Evolutionary conservation across 768 basidiomycete species (phyloP).

Genomic region (Tylopilus subfusipes): DNA sequence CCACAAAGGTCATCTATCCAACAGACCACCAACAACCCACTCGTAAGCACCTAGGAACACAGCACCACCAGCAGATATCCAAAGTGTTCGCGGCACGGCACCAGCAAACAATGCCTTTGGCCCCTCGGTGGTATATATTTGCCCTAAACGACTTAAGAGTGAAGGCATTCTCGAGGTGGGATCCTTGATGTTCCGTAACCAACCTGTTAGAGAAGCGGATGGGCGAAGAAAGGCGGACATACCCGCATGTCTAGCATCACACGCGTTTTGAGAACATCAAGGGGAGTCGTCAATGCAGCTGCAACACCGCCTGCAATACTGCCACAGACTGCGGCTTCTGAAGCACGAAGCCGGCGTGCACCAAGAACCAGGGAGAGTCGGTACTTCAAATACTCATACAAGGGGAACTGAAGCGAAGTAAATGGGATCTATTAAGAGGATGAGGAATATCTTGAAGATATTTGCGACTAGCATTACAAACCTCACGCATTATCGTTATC

Average conservation of each 20-base stretch:
- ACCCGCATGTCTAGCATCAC: conserved; percentile 94
- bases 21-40: conserved; percentile 58
- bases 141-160: conserved; percentile 49
- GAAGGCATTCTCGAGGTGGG: conserved; percentile 51
- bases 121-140: conserved; percentile 75
- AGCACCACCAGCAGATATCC: conserved; percentile 96
- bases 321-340: conserved; percentile 85
- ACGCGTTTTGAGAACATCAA: conserved; percentile 95
- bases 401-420: conserved; percentile 91
- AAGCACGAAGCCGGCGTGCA: conserved; percentile 57
- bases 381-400: conserved; percentile 86
- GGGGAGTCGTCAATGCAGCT: conserved; percentile 86
- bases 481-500: conserved; percentile 71
- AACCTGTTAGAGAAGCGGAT: neutral
- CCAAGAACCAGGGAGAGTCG: conserved; percentile 53
- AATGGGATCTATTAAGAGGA: conserved; percentile 75
- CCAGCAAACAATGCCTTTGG: conserved; percentile 76
- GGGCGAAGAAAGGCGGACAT: conserved; percentile 19
- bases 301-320: conserved; percentile 88
- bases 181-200: conserved; percentile 37
- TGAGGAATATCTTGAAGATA: conserved; percentile 1
- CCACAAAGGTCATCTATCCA: conserved; percentile 15
- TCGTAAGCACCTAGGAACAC: conserved; percentile 98
- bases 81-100: conserved; percentile 85
- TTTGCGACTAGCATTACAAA: conserved; percentile 15